Evolutionary conservation across 441 rosid species (phyloP).

Genomic region (Pelargonium citronellum): DNA sequence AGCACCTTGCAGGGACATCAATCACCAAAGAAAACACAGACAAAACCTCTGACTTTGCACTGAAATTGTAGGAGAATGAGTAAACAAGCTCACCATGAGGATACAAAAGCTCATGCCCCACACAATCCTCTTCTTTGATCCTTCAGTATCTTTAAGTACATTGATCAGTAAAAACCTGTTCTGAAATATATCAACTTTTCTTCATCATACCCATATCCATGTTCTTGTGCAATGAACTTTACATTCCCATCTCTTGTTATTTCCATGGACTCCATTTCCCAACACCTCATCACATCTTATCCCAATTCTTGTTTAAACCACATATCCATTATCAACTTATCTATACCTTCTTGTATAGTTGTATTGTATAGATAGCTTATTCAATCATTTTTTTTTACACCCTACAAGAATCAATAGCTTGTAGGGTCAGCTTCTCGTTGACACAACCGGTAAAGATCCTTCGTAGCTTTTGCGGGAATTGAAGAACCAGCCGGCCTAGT

Average conservation of each 20-base stretch:
- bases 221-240: not conserved
- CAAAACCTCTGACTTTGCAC: constrained; percentile 16
- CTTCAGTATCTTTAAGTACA: constrained; percentile 16
- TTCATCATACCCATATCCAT: not conserved
- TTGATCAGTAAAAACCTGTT: not conserved
- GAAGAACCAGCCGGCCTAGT: constrained; percentile 21
- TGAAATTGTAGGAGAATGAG: constrained; percentile 19
- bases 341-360: constrained; percentile 2
- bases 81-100: constrained; percentile 15
- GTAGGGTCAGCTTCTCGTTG: constrained; percentile 21
- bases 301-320: constrained; percentile 24
- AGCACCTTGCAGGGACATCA: not conserved
- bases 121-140: constrained; percentile 25
- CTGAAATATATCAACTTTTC: too few species aligned
- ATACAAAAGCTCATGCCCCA: constrained; percentile 25
- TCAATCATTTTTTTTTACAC: constrained; percentile 2
- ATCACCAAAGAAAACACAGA: not conserved
- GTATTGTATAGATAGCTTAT: too few species aligned
- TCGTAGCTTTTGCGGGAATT: constrained; percentile 19
- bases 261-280: too few species aligned
- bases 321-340: constrained; percentile 31
- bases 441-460: constrained; percentile 13
- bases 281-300: constrained; percentile 21
- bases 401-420: constrained; percentile 13
- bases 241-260: not conserved